Evolutionary conservation across 202 grass and related monocot genomes (phyloP).

Genomic region (Saccharum hybrid): DNA sequence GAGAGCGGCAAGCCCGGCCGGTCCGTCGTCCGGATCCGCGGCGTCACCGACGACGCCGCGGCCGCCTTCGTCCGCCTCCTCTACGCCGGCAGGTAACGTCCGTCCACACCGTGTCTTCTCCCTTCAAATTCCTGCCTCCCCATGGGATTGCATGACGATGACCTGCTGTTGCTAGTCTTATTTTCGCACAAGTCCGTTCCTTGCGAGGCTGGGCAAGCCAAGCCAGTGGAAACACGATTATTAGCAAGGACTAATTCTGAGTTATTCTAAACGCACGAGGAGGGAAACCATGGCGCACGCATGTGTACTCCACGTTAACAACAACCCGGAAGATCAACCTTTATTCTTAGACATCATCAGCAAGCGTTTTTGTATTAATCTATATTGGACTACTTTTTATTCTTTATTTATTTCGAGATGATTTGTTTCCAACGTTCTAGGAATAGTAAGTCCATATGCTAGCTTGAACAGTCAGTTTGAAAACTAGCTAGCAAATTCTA

Average conservation of each 20-base stretch:
- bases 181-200: conserved; percentile 28
- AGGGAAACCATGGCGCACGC: neutral
- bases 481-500: neutral
- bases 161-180: neutral
- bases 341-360: neutral
- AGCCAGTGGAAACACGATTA: neutral
- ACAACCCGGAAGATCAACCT: neutral
- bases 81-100: conserved; percentile 57
- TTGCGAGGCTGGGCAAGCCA: conserved; percentile 35
- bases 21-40: conserved; percentile 60
- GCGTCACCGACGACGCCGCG: conserved; percentile 66
- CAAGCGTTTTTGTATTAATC: neutral
- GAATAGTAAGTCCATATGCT: neutral
- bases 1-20: conserved; percentile 39
- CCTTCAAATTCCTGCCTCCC: neutral
- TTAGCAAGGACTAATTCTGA: neutral
- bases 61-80: conserved; percentile 76
- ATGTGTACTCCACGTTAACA: neutral
- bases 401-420: neutral
- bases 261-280: conserved; percentile 22
- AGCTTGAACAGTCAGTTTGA: neutral
- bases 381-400: neutral
- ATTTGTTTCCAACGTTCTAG: neutral
- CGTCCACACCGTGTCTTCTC: neutral
- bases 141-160: neutral